A percentile compares a stretch with the other conserved stretches of the same genome.
Evolutionary conservation across 2,329 filamentous ascomycete species (phyloP).

Genomic region (Colletotrichum aenigma): DNA sequence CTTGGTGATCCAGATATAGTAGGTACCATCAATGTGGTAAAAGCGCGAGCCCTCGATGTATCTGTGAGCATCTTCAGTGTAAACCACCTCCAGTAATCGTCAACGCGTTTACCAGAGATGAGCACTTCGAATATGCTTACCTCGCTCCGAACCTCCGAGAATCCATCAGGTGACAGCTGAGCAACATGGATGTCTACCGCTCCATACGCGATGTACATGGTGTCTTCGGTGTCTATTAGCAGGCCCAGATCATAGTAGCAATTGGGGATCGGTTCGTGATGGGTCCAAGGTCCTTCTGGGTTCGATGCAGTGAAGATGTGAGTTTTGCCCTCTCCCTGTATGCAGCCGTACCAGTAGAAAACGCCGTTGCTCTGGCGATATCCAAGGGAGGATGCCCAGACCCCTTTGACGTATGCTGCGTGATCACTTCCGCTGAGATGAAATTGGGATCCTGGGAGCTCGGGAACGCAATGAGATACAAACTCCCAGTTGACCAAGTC

Average conservation of each 20-base stretch:
- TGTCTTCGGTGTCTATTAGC: slow-evolving; percentile 51
- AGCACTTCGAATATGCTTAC: background rate
- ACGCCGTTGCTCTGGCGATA: slow-evolving; percentile 33
- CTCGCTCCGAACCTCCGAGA: slow-evolving; percentile 43
- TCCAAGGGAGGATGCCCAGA: slow-evolving; percentile 57
- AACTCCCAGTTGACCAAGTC: slow-evolving; percentile 54
- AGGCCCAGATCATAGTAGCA: slow-evolving; percentile 54
- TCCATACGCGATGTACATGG: slow-evolving; percentile 51
- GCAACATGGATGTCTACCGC: slow-evolving; percentile 43
- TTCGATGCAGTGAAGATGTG: slow-evolving; percentile 26
- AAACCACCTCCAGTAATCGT: background rate
- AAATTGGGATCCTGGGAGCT: slow-evolving; percentile 43
- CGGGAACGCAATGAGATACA: slow-evolving; percentile 42
- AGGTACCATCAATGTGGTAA: slow-evolving; percentile 58
- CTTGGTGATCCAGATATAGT: slow-evolving; percentile 57
- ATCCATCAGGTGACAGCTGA: slow-evolving; percentile 47
- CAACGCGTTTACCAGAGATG: background rate
- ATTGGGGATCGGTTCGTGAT: slow-evolving; percentile 8
- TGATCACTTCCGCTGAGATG: slow-evolving; percentile 39
- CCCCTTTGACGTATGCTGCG: slow-evolving; percentile 55
- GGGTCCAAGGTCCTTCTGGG: background rate
- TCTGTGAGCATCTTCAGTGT: background rate
- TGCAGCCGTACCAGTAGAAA: slow-evolving; percentile 20
- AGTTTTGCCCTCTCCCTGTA: background rate
- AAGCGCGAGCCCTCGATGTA: slow-evolving; percentile 55